These are phyloP conservation scores for Termitomyces sp. DNA, from an alignment of 768 basidiomycete species.

Conservation along the genomic window DNA sequence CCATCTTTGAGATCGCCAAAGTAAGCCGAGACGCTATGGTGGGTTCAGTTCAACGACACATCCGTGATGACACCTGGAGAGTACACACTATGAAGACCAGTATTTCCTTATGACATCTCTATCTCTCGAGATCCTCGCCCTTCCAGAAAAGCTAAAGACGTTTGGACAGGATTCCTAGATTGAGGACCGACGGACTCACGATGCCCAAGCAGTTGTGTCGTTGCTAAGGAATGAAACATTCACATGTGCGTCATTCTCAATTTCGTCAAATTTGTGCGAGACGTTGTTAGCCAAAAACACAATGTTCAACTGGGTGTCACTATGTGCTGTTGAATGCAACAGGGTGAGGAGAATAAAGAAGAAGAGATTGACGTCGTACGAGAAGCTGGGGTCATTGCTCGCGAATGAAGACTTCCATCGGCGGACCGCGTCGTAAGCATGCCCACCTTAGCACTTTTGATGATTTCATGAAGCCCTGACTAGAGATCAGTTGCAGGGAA, in stretches of 20 bases:
- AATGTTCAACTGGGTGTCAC: slow-evolving; percentile 50
- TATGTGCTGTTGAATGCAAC: slow-evolving; percentile 32
- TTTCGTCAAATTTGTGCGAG: slow-evolving; percentile 73
- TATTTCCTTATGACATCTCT: slow-evolving; percentile 59
- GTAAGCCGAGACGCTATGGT: slow-evolving; percentile 64
- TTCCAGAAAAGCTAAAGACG: slow-evolving; percentile 60
- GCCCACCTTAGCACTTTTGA: slow-evolving; percentile 61
- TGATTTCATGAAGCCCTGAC: slow-evolving; percentile 59
- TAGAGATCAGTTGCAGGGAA: slow-evolving; percentile 18
- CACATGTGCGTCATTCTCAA: slow-evolving; percentile 70
- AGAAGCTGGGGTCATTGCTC: slow-evolving; percentile 75
- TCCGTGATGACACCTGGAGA: neutral
- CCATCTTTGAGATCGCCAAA: slow-evolving; percentile 88
- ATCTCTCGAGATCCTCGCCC: slow-evolving; percentile 63
- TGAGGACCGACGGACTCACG: slow-evolving; percentile 28
- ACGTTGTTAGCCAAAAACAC: slow-evolving; percentile 73
- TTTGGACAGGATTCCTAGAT: neutral
- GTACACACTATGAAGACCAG: slow-evolving; percentile 52
- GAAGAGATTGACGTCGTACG: slow-evolving; percentile 37
- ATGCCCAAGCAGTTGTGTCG: slow-evolving; percentile 72
- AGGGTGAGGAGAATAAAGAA: neutral
- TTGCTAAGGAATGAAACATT: slow-evolving; percentile 79
- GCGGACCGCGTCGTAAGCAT: slow-evolving; percentile 76
- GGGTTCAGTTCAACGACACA: neutral
- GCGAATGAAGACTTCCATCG: slow-evolving; percentile 70